These are phyloP conservation scores for Malus hybrid DNA, from an alignment of 331 rosid genomes.

Conservation along the genomic window DNA sequence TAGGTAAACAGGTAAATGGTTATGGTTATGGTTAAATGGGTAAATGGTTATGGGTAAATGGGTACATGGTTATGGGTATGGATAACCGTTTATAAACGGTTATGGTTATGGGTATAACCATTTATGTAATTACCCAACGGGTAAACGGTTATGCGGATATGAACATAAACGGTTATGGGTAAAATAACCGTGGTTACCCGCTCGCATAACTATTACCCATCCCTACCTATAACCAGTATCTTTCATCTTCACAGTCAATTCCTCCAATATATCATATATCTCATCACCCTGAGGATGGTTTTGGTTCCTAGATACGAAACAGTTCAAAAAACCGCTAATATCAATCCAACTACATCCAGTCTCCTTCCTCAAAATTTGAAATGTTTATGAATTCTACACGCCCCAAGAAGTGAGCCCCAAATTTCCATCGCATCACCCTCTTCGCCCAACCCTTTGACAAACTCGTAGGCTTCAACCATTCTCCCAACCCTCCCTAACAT, in stretches of 20 bases:
- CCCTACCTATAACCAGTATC: constrained; percentile 43
- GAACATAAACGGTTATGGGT: too few relatives aligned
- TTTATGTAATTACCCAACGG: too few relatives aligned
- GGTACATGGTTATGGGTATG: too few relatives aligned
- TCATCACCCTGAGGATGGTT: constrained; percentile 45
- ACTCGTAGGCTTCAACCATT: constrained; percentile 78
- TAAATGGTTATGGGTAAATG: too few relatives aligned
- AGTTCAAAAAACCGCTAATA: constrained; percentile 51
- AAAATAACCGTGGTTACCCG: too few relatives aligned
- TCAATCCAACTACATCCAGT: constrained; percentile 79
- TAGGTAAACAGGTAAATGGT: too few relatives aligned
- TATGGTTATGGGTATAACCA: too few relatives aligned
- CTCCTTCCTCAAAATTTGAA: constrained; percentile 71
- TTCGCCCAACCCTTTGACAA: constrained; percentile 60
- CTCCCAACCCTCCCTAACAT: constrained; percentile 87
- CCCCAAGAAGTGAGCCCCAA: constrained; percentile 89
- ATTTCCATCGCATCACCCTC: constrained; percentile 58
- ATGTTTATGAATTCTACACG: constrained; percentile 58
- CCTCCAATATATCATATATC: constrained; percentile 47
- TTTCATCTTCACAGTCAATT: constrained; percentile 52
- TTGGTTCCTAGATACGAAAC: constrained; percentile 61
- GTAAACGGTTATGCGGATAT: too few relatives aligned
- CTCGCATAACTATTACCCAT: too few relatives aligned
- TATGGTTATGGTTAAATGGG: too few relatives aligned
- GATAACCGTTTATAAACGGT: too few relatives aligned